Percentiles rank a stretch among this genome's conserved stretches.
These are phyloP conservation scores for Medicago arabica DNA, from an alignment of 306 rosid genomes.

Conservation along the genomic window DNA sequence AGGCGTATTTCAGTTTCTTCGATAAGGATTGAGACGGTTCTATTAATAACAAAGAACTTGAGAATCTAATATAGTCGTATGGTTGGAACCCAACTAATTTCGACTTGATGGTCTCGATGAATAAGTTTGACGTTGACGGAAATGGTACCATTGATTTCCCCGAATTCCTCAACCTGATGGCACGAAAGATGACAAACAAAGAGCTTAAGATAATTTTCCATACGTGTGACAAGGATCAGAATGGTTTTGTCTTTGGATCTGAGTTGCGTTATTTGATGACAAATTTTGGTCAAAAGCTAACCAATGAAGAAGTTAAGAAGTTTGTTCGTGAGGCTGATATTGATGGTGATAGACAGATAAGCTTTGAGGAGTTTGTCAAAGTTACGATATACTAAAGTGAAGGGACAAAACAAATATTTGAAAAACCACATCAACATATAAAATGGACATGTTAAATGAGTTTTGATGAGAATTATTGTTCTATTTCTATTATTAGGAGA, in stretches of 20 bases:
- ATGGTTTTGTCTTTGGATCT: constrained; percentile 85
- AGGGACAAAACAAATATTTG: constrained; percentile 1
- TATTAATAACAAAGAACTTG: constrained; percentile 81
- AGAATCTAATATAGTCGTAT: constrained; percentile 75
- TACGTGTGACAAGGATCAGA: constrained; percentile 80
- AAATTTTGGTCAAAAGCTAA: constrained; percentile 80
- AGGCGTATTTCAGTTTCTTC: too few relatives aligned
- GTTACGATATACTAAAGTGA: too few relatives aligned
- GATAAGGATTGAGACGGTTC: constrained; percentile 45
- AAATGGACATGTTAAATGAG: constrained; percentile 60
- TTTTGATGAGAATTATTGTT: constrained; percentile 51
- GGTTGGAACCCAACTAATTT: constrained; percentile 89
- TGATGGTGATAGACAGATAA: constrained; percentile 83
- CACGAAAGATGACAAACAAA: too few relatives aligned
- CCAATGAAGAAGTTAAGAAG: constrained; percentile 77
- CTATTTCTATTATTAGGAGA: constrained; percentile 64
- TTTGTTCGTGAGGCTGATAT: constrained; percentile 88
- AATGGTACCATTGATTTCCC: constrained; percentile 83
- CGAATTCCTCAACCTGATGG: too few relatives aligned
- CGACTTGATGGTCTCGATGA: constrained; percentile 76
- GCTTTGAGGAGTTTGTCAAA: constrained; percentile 82
- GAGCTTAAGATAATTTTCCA: constrained; percentile 85
- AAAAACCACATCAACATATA: constrained; percentile 49
- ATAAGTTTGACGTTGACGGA: constrained; percentile 81
- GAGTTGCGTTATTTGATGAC: constrained; percentile 87